A percentile compares a stretch with the other conserved stretches of the same genome.
phyloP scores from a whole-genome alignment of 352 stramenopile genomes.

The Phytopythium cucurbitacearum region DNA sequence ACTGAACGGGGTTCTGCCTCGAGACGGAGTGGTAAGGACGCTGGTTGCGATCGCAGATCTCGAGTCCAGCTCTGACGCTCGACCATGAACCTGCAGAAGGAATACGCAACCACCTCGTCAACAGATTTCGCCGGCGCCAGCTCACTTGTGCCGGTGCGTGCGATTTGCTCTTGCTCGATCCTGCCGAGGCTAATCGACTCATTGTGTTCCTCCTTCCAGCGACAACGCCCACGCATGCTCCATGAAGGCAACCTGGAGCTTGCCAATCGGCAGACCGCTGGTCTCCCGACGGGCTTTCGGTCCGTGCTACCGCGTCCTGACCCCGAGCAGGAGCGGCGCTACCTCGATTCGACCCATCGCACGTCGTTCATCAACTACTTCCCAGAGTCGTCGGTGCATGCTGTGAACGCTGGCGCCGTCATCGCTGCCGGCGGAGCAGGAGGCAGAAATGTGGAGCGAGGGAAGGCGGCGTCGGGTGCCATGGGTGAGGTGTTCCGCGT shows the following conservation, averaged over 20 bases:
- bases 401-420: constrained; percentile 13
- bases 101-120: constrained; percentile 52
- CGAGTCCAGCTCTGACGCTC: neutral
- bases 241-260: constrained; percentile 53
- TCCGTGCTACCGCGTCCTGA: constrained; percentile 46
- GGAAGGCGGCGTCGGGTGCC: constrained; percentile 55
- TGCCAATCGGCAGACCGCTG: constrained; percentile 44
- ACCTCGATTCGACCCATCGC: constrained; percentile 65
- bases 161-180: neutral
- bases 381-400: constrained; percentile 3
- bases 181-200: no score
- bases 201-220: constrained; percentile 11
- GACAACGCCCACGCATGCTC: constrained; percentile 45
- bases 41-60: neutral
- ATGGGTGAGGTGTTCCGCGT: constrained; percentile 63
- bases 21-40: constrained; percentile 43
- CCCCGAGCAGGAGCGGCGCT: constrained; percentile 38
- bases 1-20: constrained; percentile 63
- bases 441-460: constrained; percentile 39
- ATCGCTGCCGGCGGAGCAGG: constrained; percentile 41
- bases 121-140: constrained; percentile 46
- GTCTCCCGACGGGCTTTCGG: constrained; percentile 40
- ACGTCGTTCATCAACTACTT: constrained; percentile 53
- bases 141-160: constrained; percentile 23
- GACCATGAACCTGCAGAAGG: constrained; percentile 30